Base-by-base conservation (phyloP, 306 rosid genomes). In the Gleditsia sinensis region DNA sequence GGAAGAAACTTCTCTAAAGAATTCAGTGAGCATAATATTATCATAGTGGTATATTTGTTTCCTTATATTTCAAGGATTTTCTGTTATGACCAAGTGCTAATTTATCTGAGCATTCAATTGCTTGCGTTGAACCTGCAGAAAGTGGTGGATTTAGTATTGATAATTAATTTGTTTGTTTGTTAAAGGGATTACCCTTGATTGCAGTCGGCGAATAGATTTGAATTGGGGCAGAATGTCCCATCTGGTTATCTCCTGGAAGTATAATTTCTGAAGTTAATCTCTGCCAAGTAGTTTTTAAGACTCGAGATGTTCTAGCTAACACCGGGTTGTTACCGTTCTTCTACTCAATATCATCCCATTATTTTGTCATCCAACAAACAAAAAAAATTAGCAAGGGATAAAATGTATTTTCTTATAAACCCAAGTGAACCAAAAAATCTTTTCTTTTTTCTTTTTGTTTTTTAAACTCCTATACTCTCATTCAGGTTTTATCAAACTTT, bases 121-220 rank as follows among this genome's bases (percentile, higher is more conserved):
- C 7, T 68, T 25, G 72, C 28, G n/a, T n/a, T n/a, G 72, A 57
- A 64, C 20, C 24, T 51, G 60, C n/a, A 45, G 64, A 70, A 72
- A 71, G 25, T 3, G 7, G 67, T 67, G 79, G 67, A 80, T 50
- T 68, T 8, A 21, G 28, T 70, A 63, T 46, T 75, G 40, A 77
- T 55, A 53, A 67, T 21, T 56, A 1, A 69, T 48, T 80, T 74
- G 13, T 43, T 60, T 82, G 71, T 69, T 58, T 74, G 59, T 77
- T 78, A 86, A n/a, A 91, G 91, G 91, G 87, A 74, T 36, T 86
- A 63, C 94, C 94, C 34, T 85, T 87, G 9, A 3, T 87, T 48
- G 91, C 78, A 0, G 85, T 78, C n/a, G 78, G 64, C n/a, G 94
- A 89, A 82, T 86, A 86, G 80, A 71, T 43, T 62, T 76, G 81